Base-by-base conservation (phyloP, 345 rosid genomes). In the Sonneratia alba region DNA sequence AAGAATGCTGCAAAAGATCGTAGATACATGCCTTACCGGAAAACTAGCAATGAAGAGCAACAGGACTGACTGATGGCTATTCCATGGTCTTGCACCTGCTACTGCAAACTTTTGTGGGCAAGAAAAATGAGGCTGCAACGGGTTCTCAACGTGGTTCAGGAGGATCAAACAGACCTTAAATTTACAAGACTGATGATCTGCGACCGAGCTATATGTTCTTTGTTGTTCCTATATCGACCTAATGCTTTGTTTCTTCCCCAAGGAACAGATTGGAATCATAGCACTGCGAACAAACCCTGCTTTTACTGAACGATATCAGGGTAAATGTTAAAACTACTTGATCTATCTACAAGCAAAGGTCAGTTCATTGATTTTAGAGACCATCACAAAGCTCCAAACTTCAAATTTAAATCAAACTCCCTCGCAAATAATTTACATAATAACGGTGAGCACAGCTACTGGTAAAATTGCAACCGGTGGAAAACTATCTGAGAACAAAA, bases 1-100 rank as follows among this genome's bases (percentile, higher is more conserved):
- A 95, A 87, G 84, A 90, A 90, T 79, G 97, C 99, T 70, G 79
- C 98, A 0, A 95, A 95, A 81, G 99, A 95, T 75, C 96, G 87
- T 57, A 80, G 91, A 74, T 92, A 67, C 86, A 80, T 92, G 87
- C 98, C 99, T 16, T 90, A 92, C 72, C 91, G 94, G 51, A 84
- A 91, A 49, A 72, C 85, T 9, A 27, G 34, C 43, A 72, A 77
- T n/a, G 51, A 3, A 0, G 83, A 80, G 55, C 82, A 81, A 49
- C 64, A 75, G 80, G 77, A 73, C 80, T 53, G 8, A 13, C 80
- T 53, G 22, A 13, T 47, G 51, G 51, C 13, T 7, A 47, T 47
- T 40, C 5, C 9, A 6, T 4, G 59, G 7, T 4, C 32, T 27
- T 27, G 32, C 32, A 27, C 45, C 45, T 42, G 45, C 45, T 4